Base-by-base conservation (phyloP, 108 stramenopile genomes). In the Cyclotella distinguenda region DNA sequence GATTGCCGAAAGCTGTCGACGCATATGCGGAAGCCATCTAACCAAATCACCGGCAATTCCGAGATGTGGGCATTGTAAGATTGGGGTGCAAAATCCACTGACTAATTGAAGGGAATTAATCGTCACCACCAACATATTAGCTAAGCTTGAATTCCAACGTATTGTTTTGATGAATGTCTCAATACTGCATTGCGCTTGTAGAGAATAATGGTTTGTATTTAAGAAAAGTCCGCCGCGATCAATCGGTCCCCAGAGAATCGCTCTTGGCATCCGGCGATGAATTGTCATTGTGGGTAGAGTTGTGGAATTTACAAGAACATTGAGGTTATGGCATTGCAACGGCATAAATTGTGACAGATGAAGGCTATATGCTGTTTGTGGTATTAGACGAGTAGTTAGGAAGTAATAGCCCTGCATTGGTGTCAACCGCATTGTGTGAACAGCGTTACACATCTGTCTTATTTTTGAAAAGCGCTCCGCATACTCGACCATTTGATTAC, bases 31-130 rank as follows among this genome's bases (percentile, higher is more conserved):
- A 4, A 55, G 10, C 33, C 31, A 35, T 7, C 53, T 16, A 3
- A 3, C 4, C 4, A 31, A 31, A 7, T 7, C 31, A 35, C 35
- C 15, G 32, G 6, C 18, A 4, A 55, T 55, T 19, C 16, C 33
- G 4, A 7, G 32, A 2, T n/a, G 8, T 15, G 36, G 25, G 2
- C 53, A 0, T 44, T 66, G 51, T 3, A 53, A 25, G 6, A 66
- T 16, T 16, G 64, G 64, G 1, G 25, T 4, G 5, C 10, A 22
- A 38, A 66, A 40, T 27, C 64, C 64, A 19, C 38, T n/a, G 3
- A 12, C 4, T 25, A 66, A 26, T 53, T 66, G 64, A 6, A 66
- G 9, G 4, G 27, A 31, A 54, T 53, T 33, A 1, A 66, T 12
- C 0, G 51, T 49, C 0, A 6, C 18, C n/a, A 52, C 4, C 11